Base-by-base conservation (phyloP, 495 filamentous ascomycete genomes). In the Aspergillus sclerotiicarbonarius region DNA sequence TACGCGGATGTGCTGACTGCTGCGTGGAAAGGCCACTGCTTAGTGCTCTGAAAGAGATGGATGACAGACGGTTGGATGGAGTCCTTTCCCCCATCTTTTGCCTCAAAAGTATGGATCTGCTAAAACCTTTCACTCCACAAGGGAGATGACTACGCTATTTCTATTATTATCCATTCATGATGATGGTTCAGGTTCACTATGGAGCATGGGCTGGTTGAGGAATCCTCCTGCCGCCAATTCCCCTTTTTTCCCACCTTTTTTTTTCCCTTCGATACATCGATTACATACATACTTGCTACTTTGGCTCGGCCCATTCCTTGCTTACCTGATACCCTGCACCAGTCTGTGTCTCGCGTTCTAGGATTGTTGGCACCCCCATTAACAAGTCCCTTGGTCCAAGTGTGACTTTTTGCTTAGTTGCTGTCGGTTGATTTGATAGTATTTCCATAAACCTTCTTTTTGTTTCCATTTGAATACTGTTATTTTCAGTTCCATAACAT, bases 221-320 rank as follows among this genome's bases (percentile, higher is more conserved):
- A 41, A 41, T 41, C 37, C 37, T 41, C 8, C 37, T 41, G 37
- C 37, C 37, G 37, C 7, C 37, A n/a, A 41, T 58, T 45, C 13
- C 51, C 31, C 32, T 58, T 39, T 53, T 54, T 53, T 49, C 46
- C 12, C 46, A 55, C 45, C 45, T 54, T 60, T 53, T 53, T 62
- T 43, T 45, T 55, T 58, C 54, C 58, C 51, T 53, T 56, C 52
- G 32, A 56, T 65, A 46, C 48, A 52, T 32, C 47, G 25, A 31
- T 50, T 25, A 50, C 47, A 49, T 49, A 49, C 20, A 12, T 41
- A 41, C 37, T 41, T 41, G 37, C 37, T 41, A n/a, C 37, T 41
- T 47, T 50, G 54, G 30, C 29, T 41, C 56, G 25, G 37, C 31
- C 57, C 64, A 63, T 64, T 67, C 67, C 66, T 69, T 68, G 57